Evolutionary conservation across 2,329 filamentous ascomycete genomes (phyloP).

Genomic region (Phaeoacremonium minimum): DNA sequence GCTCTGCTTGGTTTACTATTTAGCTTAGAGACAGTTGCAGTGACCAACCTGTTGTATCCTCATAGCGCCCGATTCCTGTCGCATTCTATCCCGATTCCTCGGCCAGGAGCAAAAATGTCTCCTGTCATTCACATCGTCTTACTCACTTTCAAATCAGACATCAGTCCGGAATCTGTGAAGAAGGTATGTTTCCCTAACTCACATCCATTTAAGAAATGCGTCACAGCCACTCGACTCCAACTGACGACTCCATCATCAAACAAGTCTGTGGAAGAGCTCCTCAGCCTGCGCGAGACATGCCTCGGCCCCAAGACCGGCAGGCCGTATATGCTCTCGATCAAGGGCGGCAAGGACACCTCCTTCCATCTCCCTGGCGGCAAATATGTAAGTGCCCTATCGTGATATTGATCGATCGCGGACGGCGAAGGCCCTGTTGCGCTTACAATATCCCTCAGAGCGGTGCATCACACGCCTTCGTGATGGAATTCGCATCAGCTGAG

Average conservation of each 20-base stretch:
- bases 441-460: not conserved
- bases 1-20: too few species aligned
- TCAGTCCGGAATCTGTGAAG: not conserved
- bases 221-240: not conserved
- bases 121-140: not conserved
- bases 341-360: not conserved
- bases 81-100: too few species aligned
- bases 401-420: not conserved
- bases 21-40: too few species aligned
- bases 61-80: too few species aligned
- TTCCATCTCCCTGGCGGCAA: not conserved
- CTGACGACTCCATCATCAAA: not conserved
- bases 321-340: not conserved
- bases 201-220: not conserved
- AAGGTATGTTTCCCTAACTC: not conserved
- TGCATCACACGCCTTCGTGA: not conserved
- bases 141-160: not conserved
- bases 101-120: not conserved
- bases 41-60: too few species aligned
- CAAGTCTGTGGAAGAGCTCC: not conserved
- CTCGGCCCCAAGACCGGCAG: not conserved
- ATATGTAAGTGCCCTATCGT: not conserved
- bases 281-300: not conserved
- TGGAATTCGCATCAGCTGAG: not conserved
- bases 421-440: not conserved